Conservation (phyloP, 2,329 filamentous ascomycete species). For the Microsporum audouinii region DNA sequence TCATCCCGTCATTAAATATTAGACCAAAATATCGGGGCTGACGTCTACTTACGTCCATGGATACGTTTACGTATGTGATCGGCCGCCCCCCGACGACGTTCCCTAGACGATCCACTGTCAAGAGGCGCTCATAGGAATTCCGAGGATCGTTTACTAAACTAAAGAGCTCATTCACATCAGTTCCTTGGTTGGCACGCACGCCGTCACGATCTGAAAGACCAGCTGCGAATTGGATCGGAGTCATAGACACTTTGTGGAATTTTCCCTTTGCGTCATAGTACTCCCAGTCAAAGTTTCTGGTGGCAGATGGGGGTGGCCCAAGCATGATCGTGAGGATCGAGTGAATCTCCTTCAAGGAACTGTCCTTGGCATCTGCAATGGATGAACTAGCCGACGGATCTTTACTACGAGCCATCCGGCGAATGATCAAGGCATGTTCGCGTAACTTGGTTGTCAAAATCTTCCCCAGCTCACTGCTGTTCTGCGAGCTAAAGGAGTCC, state of each 20-base stretch:
- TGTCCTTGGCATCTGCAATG: constrained; percentile 49
- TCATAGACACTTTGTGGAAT: constrained; percentile 51
- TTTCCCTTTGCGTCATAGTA: constrained; percentile 60
- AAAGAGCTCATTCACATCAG: constrained; percentile 57
- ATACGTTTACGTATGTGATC: constrained; percentile 73
- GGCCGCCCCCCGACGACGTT: constrained; percentile 68
- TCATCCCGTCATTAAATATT: constrained; percentile 23
- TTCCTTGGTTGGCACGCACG: constrained; percentile 47
- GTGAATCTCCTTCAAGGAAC: constrained; percentile 70
- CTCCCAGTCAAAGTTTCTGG: constrained; percentile 65
- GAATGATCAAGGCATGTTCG: constrained; percentile 66
- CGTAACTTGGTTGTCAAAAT: constrained; percentile 74
- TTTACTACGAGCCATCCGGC: constrained; percentile 41
- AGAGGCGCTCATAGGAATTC: constrained; percentile 57
- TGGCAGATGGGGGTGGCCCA: constrained; percentile 61
- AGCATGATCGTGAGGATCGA: constrained; percentile 71
- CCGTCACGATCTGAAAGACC: constrained; percentile 51
- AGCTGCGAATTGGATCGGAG: constrained; percentile 59
- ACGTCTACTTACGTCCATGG: constrained; percentile 42
- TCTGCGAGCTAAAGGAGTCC: constrained; percentile 66
- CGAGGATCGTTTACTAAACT: constrained; percentile 79
- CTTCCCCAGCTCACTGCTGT: constrained; percentile 57
- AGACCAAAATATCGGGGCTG: too few relatives aligned
- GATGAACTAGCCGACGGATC: constrained; percentile 28
- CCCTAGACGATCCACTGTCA: constrained; percentile 67